phyloP scores from a whole-genome alignment of 805 yeast species.

The Crinitomyces ghanaensis region DNA sequence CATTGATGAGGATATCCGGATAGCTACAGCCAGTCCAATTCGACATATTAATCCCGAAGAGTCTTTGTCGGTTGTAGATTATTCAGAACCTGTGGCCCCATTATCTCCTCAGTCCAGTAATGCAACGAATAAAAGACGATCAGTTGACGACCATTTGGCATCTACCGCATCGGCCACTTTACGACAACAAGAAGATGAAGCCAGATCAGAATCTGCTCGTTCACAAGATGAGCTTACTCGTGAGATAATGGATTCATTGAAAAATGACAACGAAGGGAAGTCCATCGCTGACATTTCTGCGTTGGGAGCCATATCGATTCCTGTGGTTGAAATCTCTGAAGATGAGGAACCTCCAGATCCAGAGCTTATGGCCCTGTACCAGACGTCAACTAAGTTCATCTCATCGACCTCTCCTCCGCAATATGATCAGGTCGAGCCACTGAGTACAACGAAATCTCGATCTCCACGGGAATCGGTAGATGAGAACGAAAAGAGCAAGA shows the following conservation, averaged over 20 bases:
- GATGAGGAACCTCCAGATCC: conserved; percentile 16
- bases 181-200: conserved; percentile 1
- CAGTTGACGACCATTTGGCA: neutral
- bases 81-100: no score
- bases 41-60: no score
- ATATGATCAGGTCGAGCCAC: conserved; percentile 16
- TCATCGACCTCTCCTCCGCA: conserved; percentile 21
- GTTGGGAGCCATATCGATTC: conserved; percentile 3
- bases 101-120: no score
- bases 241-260: conserved; percentile 12
- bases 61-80: no score
- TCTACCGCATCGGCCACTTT: neutral
- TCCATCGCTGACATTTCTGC: no score
- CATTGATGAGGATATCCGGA: no score
- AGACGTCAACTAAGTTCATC: conserved; percentile 20
- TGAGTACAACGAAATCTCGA: conserved; percentile 16
- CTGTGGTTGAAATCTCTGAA: conserved; percentile 1
- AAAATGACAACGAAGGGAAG: no score
- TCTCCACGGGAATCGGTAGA: no score
- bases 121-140: no score
- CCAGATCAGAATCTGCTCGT: conserved; percentile 1
- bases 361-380: conserved; percentile 24
- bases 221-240: conserved; percentile 11
- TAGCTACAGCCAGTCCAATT: no score
- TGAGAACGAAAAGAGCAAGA: no score